These are phyloP conservation scores for Elaeis oleifera DNA, from an alignment of 202 grass and related monocot species.

Conservation along the genomic window DNA sequence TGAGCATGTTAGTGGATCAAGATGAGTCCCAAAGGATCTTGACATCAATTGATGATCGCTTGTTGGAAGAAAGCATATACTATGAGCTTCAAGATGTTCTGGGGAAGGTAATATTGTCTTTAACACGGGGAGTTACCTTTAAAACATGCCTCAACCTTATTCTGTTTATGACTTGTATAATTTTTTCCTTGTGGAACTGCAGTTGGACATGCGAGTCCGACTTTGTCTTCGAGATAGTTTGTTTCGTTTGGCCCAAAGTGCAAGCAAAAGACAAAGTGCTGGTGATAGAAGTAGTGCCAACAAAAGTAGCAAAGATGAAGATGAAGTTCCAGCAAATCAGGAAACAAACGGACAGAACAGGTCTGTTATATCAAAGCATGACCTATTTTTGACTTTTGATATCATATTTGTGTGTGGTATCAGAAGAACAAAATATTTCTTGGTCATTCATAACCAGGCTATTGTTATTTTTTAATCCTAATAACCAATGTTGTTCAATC, in stretches of 20 bases:
- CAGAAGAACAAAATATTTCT: no score
- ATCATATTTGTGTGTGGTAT: no score
- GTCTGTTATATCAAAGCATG: constrained; percentile 19
- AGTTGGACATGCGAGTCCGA: constrained; percentile 71
- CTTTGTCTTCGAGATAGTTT: constrained; percentile 75
- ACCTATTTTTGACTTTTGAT: no score
- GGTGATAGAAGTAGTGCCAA: constrained; percentile 56
- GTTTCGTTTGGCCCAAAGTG: constrained; percentile 70
- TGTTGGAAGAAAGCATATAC: constrained; percentile 52
- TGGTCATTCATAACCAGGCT: no score
- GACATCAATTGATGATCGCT: constrained; percentile 43
- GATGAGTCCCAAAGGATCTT: constrained; percentile 30
- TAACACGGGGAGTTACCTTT: not conserved
- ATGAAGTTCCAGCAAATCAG: constrained; percentile 47
- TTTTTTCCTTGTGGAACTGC: not conserved
- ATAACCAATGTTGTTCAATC: no score
- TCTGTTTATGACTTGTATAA: no score
- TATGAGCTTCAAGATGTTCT: constrained; percentile 60
- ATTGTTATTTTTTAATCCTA: no score
- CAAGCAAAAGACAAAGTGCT: constrained; percentile 57
- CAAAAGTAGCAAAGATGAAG: constrained; percentile 51
- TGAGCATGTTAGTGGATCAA: constrained; percentile 19
- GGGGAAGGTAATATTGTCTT: constrained; percentile 31
- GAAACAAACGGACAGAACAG: constrained; percentile 39
- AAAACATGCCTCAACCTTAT: no score